Conservation (phyloP, 163 green algal genomes). For the Coccomyxa subellipsoidea region DNA sequence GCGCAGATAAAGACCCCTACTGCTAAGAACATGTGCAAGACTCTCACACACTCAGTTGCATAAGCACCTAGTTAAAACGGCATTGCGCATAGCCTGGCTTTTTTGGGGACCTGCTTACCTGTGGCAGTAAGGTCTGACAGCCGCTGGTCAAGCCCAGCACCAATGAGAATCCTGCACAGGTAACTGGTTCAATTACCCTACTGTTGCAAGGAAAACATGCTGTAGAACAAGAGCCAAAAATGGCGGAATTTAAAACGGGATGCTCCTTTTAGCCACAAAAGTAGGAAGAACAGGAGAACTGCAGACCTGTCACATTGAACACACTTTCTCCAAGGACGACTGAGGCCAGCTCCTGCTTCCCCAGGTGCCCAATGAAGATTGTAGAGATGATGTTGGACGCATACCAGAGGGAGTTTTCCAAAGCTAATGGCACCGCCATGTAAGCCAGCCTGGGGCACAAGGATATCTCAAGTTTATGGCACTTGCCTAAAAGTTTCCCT, state of each 20-base stretch:
- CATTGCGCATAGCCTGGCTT: not conserved
- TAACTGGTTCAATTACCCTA: too few relatives aligned
- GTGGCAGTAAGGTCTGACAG: not conserved
- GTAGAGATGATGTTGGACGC: not conserved
- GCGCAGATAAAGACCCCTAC: too few relatives aligned
- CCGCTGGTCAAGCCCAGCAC: not conserved
- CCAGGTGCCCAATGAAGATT: not conserved
- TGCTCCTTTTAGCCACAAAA: not conserved
- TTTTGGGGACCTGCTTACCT: not conserved
- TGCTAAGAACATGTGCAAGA: too few relatives aligned
- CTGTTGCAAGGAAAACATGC: too few relatives aligned
- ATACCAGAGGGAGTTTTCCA: not conserved
- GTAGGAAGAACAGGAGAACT: not conserved
- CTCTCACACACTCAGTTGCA: too few relatives aligned
- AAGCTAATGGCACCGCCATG: not conserved
- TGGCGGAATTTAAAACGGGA: too few relatives aligned
- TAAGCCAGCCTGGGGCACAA: not conserved
- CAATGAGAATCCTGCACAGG: not conserved
- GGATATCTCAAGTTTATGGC: too few relatives aligned
- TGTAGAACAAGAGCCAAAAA: too few relatives aligned
- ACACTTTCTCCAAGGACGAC: not conserved
- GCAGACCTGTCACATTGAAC: not conserved
- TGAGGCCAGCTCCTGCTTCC: not conserved
- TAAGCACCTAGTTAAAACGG: too few relatives aligned
- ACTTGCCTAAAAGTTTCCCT: too few relatives aligned